These are phyloP conservation scores for Colletotrichum truncatum DNA, from an alignment of 2,329 filamentous ascomycete genomes.

Conservation along the genomic window DNA sequence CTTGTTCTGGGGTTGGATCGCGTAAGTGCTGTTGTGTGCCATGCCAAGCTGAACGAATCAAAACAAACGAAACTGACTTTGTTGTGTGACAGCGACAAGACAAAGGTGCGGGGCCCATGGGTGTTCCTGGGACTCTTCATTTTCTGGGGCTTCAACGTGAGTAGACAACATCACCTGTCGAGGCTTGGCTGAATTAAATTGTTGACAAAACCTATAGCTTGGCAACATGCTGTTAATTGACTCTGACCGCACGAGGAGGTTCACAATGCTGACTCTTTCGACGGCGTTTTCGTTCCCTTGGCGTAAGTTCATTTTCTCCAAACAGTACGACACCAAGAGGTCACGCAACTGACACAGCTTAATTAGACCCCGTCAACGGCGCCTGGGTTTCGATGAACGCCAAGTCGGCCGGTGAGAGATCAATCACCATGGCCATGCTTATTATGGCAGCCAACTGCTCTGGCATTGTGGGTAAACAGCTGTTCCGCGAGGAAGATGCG, in stretches of 20 bases:
- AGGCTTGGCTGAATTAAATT: not conserved
- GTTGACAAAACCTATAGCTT: constrained; percentile 19
- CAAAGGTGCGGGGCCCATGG: constrained; percentile 35
- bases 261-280: constrained; percentile 38
- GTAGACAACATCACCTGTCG: constrained; percentile 3
- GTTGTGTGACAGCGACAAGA: constrained; percentile 29
- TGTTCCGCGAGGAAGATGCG: constrained; percentile 41
- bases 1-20: constrained; percentile 40
- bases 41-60: not conserved
- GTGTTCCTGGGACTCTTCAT: constrained; percentile 39
- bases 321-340: not conserved
- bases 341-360: constrained; percentile 1
- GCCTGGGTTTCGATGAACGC: constrained; percentile 42
- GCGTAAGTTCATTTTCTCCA: constrained; percentile 35
- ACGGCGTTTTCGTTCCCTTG: constrained; percentile 39
- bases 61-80: constrained; percentile 7
- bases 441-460: constrained; percentile 44
- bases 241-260: constrained; percentile 28
- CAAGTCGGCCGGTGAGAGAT: constrained; percentile 39
- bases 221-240: constrained; percentile 22
- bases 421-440: constrained; percentile 42
- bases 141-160: constrained; percentile 38
- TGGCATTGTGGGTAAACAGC: constrained; percentile 40
- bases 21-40: constrained; percentile 17
- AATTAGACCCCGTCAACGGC: constrained; percentile 37